Conservation (phyloP, 2,329 filamentous ascomycete species). For the Cladosporium sp. region DNA sequence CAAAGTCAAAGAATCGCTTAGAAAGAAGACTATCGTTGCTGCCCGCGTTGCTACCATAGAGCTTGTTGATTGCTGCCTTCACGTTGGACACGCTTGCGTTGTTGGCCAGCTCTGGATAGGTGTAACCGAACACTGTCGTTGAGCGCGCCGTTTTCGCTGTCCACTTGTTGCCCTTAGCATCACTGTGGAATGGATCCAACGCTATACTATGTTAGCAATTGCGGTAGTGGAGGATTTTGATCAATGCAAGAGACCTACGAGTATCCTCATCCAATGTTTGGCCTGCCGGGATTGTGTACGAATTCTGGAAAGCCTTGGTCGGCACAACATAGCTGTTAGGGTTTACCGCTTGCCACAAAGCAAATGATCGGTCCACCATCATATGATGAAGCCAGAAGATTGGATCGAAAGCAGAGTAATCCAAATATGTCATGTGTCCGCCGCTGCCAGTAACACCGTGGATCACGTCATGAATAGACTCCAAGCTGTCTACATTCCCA, state of each 20-base stretch:
- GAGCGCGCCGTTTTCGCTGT: conserved; percentile 59
- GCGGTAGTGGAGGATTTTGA: background rate
- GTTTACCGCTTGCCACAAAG: conserved; percentile 73
- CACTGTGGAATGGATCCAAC: conserved; percentile 64
- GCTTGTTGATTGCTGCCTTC: conserved; percentile 52
- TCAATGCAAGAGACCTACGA: conserved; percentile 18
- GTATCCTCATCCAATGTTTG: conserved; percentile 36
- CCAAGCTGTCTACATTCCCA: conserved; percentile 54
- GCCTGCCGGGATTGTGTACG: conserved; percentile 57
- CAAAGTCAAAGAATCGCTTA: conserved; percentile 9
- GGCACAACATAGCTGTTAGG: conserved; percentile 63
- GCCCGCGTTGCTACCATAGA: conserved; percentile 48
- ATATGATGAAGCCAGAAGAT: conserved; percentile 72
- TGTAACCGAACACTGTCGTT: conserved; percentile 64
- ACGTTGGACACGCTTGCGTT: conserved; percentile 41
- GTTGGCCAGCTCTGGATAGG: conserved; percentile 62
- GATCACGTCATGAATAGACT: conserved; percentile 45
- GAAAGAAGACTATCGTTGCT: background rate
- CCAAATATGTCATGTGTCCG: conserved; percentile 67
- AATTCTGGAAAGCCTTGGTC: conserved; percentile 49
- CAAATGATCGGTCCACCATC: conserved; percentile 70
- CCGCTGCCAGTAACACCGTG: conserved; percentile 53
- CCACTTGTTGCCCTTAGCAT: conserved; percentile 60
- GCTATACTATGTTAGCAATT: conserved; percentile 28
- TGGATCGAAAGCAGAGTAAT: conserved; percentile 74